Base-by-base conservation (phyloP, 164 flowering plant species). In the Nymphaea colorata region DNA sequence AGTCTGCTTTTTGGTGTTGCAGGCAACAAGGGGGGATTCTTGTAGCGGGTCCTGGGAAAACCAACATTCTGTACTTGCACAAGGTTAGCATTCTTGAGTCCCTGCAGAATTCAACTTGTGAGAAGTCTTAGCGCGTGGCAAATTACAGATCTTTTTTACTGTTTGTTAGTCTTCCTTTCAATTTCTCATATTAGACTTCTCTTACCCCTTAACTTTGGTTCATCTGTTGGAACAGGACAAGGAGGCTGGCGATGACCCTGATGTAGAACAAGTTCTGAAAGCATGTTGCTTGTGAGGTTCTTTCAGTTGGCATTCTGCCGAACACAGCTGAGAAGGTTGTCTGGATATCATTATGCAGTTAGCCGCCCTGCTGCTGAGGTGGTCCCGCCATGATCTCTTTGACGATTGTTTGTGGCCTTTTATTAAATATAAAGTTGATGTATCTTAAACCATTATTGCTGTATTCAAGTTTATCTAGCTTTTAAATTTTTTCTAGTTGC, bases 191-290 rank as follows among this genome's bases (percentile, higher is more conserved):
- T 25, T 0, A 25, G 36, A 25, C 36, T 25, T 25, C 36, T 25
- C 0, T 25, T 25, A 25, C 36, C 36, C 36, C 36, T 25, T 25
- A 25, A 25, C 36, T 25, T 25, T 25, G 36, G 36, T 25, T 25
- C 36, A 25, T 25, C 36, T 25, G 36, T 25, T 25, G 36, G 36
- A 43, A 14, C 66, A 93, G 97, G 97, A 93, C 76, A 91, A 86
- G 79, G 94, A 93, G 79, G 97, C 98, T 41, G 97, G 96, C 25
- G 97, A 93, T 76, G 98, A 93, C 73, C 96, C 97, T 25, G 84
- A 83, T 17, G 83, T 91, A 71, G 83, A 85, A 71, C 96, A 86
- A 16, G 76, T 93, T 53, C 42, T 91, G 74, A 77, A 77, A 78
- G 94, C 90, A 18, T 93, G 98, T 70, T 90, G 95, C 74, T 79